Base-by-base conservation (phyloP, 1,284 basidiomycete genomes). In the Cutaneotrichosporon dermatis region DNA sequence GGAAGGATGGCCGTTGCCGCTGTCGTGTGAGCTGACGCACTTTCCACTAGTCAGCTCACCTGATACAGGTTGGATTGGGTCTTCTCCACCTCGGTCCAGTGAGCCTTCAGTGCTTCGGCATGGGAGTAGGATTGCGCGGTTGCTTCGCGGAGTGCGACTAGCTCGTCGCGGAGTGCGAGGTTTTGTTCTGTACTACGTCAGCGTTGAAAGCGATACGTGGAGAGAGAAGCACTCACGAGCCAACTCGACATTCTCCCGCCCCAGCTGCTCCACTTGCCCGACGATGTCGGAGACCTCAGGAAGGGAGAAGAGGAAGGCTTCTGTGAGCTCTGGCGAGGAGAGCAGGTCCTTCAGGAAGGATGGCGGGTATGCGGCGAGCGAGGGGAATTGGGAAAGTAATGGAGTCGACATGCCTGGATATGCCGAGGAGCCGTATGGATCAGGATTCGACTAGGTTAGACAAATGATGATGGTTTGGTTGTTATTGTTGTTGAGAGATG, bases 61-160 rank as follows among this genome's bases (percentile, higher is more conserved):
- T 92, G 89, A 72, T 93, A 94, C 9, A 92, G 82, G 37, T 90
- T 89, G 53, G 81, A 83, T 76, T 96, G 93, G 64, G 91, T 88
- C 66, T 86, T 86, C 61, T 94, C 91, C 4, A 94, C 69, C 58
- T 89, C 88, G 64, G 85, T 86, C 90, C 91, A 94, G 45, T 88
- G 81, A 1, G 81, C 80, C 76, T 94, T 90, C 16, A 94, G 79
- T 6, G 81, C 76, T 72, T 89, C 88, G 3, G 92, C 91, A 61
- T 92, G 84, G 60, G 89, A 85, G 69, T 94, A 96, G 0, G 88
- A 86, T 45, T 86, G 87, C 65, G 92, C 84, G 0, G 92, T 92
- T 58, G 91, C 87, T 5, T 85, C 82, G 42, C 92, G 81, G 43
- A 94, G 79, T 49, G 82, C 81, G 69, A 89, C 87, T 35, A 94